phyloP scores from a whole-genome alignment of 2,329 filamentous ascomycete species.

The Podosphaera xanthii region DNA sequence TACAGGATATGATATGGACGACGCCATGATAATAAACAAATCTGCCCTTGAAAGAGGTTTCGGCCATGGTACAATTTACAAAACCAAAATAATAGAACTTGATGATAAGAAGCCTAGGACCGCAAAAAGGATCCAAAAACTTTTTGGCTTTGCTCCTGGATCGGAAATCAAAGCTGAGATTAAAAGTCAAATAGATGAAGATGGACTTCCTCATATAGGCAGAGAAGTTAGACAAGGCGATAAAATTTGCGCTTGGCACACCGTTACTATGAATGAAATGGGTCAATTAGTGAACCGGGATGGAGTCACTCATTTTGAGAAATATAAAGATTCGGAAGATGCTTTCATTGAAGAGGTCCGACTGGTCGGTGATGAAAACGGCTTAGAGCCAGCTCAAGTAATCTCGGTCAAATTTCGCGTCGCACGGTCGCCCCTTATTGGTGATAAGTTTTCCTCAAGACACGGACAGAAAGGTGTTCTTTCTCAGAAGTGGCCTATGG shows the following conservation, averaged over 20 bases:
- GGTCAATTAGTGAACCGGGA: conserved; percentile 69
- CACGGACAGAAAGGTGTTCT: conserved; percentile 96
- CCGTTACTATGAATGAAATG: conserved; percentile 56
- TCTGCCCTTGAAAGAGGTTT: conserved; percentile 90
- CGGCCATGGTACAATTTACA: conserved; percentile 89
- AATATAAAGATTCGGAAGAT: conserved; percentile 80
- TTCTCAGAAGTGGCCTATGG: conserved; percentile 82
- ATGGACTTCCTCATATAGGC: conserved; percentile 69
- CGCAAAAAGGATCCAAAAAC: conserved; percentile 47
- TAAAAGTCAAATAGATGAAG: conserved; percentile 56
- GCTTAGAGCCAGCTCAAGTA: conserved; percentile 62
- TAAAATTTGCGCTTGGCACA: conserved; percentile 73
- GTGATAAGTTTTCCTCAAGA: conserved; percentile 96
- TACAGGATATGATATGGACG: conserved; percentile 99
- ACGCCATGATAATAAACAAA: conserved; percentile 99
- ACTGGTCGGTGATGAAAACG: conserved; percentile 65
- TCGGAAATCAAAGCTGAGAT: conserved; percentile 43
- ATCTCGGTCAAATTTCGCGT: conserved; percentile 85
- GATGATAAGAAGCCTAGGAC: conserved; percentile 49
- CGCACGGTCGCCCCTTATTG: conserved; percentile 68
- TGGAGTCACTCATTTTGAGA: conserved; percentile 65
- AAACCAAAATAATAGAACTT: conserved; percentile 78
- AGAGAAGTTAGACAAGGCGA: conserved; percentile 59
- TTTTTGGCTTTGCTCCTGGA: conserved; percentile 78
- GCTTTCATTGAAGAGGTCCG: conserved; percentile 86